These are phyloP conservation scores for Erysimum cheiranthoides DNA, from an alignment of 345 rosid species.

Conservation along the genomic window DNA sequence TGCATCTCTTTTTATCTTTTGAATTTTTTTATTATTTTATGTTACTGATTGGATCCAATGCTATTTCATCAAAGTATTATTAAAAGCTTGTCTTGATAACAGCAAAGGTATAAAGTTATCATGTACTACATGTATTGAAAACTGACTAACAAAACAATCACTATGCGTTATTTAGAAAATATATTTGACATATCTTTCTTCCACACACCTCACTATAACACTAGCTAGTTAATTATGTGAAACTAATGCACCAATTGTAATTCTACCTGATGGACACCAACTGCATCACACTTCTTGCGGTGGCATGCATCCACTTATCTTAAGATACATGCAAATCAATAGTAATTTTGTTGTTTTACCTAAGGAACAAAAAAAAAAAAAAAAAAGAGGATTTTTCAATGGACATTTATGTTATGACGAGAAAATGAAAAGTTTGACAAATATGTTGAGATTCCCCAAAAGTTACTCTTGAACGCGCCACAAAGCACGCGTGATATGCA, in stretches of 20 bases:
- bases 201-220: no score
- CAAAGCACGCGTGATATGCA: neutral
- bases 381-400: neutral
- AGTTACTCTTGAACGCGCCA: neutral
- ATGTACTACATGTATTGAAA: no score
- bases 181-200: no score
- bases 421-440: neutral
- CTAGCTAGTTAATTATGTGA: no score
- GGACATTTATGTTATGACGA: neutral
- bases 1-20: no score
- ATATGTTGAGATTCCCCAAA: neutral
- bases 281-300: neutral
- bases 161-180: no score
- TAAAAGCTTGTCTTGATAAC: no score
- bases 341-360: neutral
- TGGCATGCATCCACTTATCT: neutral
- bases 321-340: neutral
- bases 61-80: no score
- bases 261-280: neutral
- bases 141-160: no score
- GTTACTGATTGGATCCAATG: no score
- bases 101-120: no score
- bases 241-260: neutral
- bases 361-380: neutral
- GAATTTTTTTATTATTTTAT: no score